Evolutionary conservation across 495 filamentous ascomycete genomes (phyloP).

Genomic region (Pseudoneurospora amorphoporcata): DNA sequence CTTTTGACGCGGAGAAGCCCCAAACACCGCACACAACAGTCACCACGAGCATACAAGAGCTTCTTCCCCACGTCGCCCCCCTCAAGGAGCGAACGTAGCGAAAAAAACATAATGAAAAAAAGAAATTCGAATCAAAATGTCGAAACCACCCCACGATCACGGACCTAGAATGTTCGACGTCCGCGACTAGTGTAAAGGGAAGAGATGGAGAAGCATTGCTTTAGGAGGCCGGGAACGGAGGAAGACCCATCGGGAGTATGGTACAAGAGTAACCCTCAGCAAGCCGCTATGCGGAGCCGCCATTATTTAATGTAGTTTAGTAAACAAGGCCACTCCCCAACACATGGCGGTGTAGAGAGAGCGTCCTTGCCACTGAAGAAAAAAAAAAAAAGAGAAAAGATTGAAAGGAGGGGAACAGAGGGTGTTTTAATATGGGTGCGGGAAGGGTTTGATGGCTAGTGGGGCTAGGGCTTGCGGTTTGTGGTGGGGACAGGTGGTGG

Average conservation of each 20-base stretch:
- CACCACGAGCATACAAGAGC: not conserved
- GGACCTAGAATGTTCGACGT: conserved; percentile 17
- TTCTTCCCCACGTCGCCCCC: not conserved
- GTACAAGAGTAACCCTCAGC: conserved; percentile 25
- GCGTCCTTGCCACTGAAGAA: conserved; percentile 1
- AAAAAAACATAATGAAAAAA: not conserved
- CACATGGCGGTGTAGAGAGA: conserved; percentile 26
- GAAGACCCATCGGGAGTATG: conserved; percentile 19
- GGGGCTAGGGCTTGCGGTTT: not conserved
- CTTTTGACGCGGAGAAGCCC: too few species aligned
- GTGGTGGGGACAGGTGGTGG: not conserved
- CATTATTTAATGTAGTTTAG: conserved; percentile 4
- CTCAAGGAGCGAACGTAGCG: not conserved
- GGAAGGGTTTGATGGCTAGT: not conserved
- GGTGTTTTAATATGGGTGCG: not conserved
- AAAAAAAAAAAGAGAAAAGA: conserved; percentile 1
- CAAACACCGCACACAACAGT: not conserved
- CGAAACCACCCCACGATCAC: conserved; percentile 26
- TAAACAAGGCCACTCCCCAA: conserved; percentile 6
- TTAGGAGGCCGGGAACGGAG: conserved; percentile 31
- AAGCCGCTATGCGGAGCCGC: conserved; percentile 27
- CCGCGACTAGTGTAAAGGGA: conserved; percentile 15
- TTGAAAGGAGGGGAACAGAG: not conserved
- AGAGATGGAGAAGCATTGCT: conserved; percentile 20
- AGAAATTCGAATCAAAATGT: conserved; percentile 10